Evolutionary conservation across 2,329 filamentous ascomycete genomes (phyloP).

Genomic region (Chaetothyriales sp.): DNA sequence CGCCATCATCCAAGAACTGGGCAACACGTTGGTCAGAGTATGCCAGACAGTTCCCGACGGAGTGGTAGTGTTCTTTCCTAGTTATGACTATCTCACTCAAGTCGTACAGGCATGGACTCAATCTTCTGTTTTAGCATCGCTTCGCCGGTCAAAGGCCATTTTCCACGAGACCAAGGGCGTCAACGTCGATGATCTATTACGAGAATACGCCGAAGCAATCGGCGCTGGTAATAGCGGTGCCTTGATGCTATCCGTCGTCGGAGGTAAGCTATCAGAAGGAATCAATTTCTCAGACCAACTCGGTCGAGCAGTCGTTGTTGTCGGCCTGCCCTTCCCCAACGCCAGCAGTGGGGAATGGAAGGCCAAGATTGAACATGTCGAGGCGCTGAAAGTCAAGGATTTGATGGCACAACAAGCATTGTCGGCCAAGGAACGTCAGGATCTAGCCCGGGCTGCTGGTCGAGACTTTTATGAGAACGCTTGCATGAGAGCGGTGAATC

Average conservation of each 20-base stretch:
- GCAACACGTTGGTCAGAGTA: slow-evolving; percentile 54
- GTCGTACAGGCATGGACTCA: slow-evolving; percentile 49
- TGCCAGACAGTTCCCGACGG: slow-evolving; percentile 69
- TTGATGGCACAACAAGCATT: not conserved
- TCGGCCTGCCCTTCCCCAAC: slow-evolving; percentile 87
- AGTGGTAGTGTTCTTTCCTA: slow-evolving; percentile 88
- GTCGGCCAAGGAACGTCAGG: slow-evolving; percentile 5
- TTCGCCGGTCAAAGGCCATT: slow-evolving; percentile 41
- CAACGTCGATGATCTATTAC: slow-evolving; percentile 52
- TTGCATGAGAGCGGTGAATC: slow-evolving; percentile 93
- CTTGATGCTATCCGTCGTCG: slow-evolving; percentile 75
- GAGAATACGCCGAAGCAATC: slow-evolving; percentile 57
- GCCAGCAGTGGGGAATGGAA: slow-evolving; percentile 82
- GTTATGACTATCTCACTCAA: slow-evolving; percentile 74
- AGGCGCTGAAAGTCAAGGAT: slow-evolving; percentile 25
- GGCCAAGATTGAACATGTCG: slow-evolving; percentile 76
- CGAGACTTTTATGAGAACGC: slow-evolving; percentile 83
- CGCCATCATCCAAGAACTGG: slow-evolving; percentile 58
- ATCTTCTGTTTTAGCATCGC: slow-evolving; percentile 7
- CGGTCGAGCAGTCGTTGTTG: slow-evolving; percentile 77
- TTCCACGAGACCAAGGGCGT: slow-evolving; percentile 39
- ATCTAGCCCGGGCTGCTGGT: slow-evolving; percentile 35
- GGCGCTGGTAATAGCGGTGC: slow-evolving; percentile 49
- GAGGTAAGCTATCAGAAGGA: slow-evolving; percentile 88
- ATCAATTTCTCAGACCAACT: slow-evolving; percentile 94